Conservation (phyloP, 495 filamentous ascomycete species). For the Aspergillus nidulans region DNA sequence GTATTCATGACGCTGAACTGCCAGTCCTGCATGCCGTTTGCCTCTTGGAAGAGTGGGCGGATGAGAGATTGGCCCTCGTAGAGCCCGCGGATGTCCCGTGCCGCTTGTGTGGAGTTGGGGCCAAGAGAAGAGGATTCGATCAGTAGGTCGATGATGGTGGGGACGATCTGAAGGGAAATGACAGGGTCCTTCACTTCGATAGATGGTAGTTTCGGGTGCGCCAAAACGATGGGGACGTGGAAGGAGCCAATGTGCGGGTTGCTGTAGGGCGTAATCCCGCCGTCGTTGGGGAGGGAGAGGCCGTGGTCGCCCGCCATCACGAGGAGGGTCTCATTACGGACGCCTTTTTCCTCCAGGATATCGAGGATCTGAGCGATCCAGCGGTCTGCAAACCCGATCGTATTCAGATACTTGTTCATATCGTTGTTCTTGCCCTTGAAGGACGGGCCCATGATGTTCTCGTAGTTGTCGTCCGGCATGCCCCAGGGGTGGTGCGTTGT, state of each 20-base stretch:
- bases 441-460: slow-evolving; percentile 23
- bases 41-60: slow-evolving; percentile 29
- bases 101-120: slow-evolving; percentile 25
- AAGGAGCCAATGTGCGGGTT: slow-evolving; percentile 49
- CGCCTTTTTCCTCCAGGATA: slow-evolving; percentile 43
- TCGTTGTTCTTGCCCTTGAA: slow-evolving; percentile 22
- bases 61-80: slow-evolving; percentile 51
- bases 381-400: slow-evolving; percentile 36
- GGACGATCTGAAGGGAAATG: slow-evolving; percentile 43
- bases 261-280: slow-evolving; percentile 43
- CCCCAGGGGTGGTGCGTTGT: slow-evolving; percentile 48
- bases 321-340: slow-evolving; percentile 47
- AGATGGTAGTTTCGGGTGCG: slow-evolving; percentile 42
- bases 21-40: slow-evolving; percentile 40
- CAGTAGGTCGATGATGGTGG: slow-evolving; percentile 48
- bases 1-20: slow-evolving; percentile 51
- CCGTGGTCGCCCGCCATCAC: slow-evolving; percentile 48
- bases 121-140: slow-evolving; percentile 40
- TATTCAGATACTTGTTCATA: slow-evolving; percentile 40
- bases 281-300: slow-evolving; percentile 41
- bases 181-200: slow-evolving; percentile 41
- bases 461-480: slow-evolving; percentile 33
- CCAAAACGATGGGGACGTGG: slow-evolving; percentile 47
- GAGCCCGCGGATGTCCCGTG: slow-evolving; percentile 33
- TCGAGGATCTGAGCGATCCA: slow-evolving; percentile 44